phyloP scores from a whole-genome alignment of 2,329 filamentous ascomycete species.

The Alternaria gansuensis region DNA sequence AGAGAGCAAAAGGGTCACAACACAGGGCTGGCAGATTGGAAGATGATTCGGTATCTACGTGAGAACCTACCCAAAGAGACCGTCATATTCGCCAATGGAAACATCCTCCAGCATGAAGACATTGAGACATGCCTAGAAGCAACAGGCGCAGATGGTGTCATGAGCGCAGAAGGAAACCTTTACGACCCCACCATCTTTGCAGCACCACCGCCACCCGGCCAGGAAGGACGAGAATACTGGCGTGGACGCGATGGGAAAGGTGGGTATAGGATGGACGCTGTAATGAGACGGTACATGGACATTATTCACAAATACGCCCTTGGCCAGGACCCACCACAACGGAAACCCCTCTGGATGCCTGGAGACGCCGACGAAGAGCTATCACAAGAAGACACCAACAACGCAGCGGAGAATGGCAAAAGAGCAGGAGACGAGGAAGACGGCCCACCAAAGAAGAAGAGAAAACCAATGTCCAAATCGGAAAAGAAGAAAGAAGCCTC shows the following conservation, averaged over 20 bases:
- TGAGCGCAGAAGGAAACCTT: constrained; percentile 95
- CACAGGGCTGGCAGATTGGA: constrained; percentile 93
- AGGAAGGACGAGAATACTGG: constrained; percentile 84
- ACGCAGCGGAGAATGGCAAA: constrained; percentile 10
- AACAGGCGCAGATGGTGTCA: constrained; percentile 90
- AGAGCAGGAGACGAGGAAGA: constrained; percentile 26
- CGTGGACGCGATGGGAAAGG: constrained; percentile 78
- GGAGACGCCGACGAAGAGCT: constrained; percentile 55
- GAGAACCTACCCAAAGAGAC: constrained; percentile 85
- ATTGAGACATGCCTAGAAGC: constrained; percentile 78
- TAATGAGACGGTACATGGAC: constrained; percentile 87
- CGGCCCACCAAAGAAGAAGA: constrained; percentile 50
- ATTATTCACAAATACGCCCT: constrained; percentile 84
- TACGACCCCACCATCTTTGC: constrained; percentile 91
- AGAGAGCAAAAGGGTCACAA: constrained; percentile 96
- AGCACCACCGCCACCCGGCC: constrained; percentile 67
- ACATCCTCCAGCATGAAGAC: constrained; percentile 83
- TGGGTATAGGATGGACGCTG: constrained; percentile 87
- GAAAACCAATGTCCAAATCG: constrained; percentile 51
- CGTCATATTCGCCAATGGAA: constrained; percentile 96
- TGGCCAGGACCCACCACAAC: constrained; percentile 68
- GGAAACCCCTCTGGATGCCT: constrained; percentile 78
- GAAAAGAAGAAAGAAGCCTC: constrained; percentile 60
- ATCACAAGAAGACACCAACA: constrained; percentile 46
- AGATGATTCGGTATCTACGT: constrained; percentile 79